Percentiles rank a stretch among this genome's conserved stretches.
Evolutionary conservation across 164 flowering plant genomes (phyloP).

Genomic region (Vitis riparia): DNA sequence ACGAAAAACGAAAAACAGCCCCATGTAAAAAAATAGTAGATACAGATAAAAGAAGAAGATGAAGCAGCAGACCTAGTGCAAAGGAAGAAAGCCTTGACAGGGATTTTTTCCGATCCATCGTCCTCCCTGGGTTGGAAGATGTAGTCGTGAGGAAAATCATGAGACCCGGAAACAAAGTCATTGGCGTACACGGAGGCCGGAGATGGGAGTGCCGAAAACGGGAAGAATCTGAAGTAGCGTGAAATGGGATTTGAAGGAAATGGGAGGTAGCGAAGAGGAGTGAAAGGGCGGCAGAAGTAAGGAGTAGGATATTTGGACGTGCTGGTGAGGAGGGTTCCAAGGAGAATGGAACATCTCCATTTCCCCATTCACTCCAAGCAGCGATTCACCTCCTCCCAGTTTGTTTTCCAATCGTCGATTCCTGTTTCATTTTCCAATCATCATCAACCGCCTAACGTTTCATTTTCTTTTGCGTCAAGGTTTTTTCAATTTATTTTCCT

Average conservation of each 20-base stretch:
- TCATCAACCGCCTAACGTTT: no score
- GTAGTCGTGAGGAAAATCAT: conserved; percentile 18
- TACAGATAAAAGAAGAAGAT: background rate
- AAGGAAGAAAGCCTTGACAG: conserved; percentile 71
- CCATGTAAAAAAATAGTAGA: no score
- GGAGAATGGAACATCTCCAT: conserved; percentile 40
- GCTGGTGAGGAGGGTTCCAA: conserved; percentile 15
- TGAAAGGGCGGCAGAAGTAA: background rate
- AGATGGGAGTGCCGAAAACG: conserved; percentile 47
- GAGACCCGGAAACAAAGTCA: conserved; percentile 30
- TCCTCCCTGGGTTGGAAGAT: conserved; percentile 28
- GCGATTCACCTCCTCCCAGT: no score
- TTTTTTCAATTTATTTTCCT: no score
- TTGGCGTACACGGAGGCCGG: conserved; percentile 21
- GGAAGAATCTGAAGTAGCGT: conserved; percentile 21
- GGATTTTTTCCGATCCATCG: conserved; percentile 47
- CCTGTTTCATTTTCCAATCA: no score
- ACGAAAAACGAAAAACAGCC: background rate
- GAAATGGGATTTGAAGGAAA: conserved; percentile 9
- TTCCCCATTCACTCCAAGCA: conserved; percentile 42
- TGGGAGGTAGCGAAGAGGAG: background rate
- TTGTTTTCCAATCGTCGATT: no score
- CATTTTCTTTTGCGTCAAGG: no score
- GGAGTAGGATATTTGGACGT: conserved; percentile 13
- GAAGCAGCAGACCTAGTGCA: conserved; percentile 56